Evolutionary conservation across 2,329 filamentous ascomycete genomes (phyloP), one percentile per base, ranked within the genome.

Genomic region (Claviceps sp.): DNA sequence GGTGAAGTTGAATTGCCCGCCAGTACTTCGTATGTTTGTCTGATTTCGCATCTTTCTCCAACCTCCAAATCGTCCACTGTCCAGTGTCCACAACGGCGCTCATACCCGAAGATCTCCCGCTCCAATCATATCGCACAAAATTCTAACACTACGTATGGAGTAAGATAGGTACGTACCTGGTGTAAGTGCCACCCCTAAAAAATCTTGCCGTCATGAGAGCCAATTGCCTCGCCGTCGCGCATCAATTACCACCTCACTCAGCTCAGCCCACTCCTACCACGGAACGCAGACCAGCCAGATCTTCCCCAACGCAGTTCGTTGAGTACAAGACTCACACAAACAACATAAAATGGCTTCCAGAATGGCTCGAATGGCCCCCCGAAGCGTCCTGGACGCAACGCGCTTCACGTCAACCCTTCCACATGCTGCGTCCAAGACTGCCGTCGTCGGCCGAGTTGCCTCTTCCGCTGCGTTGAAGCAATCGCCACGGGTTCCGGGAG

Each of bases 321-420:
- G 4, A 13, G 8, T 8, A 20, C 8, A 22, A 22, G 16, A 20
- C 20, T 22, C n/a, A 30, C 16, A 54, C 54, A 60, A 22, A 26
- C 41, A 18, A 14, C 20, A n/a, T 5, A 43, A 16, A 48, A 73
- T 72, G 70, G 66, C 67, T 52, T 67, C 68, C 37, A 65, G 67
- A 59, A 67, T 72, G 45, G 72, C 71, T 57, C 76, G 67, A 59
- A 67, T 72, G 45, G 72, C 71, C 57, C 76, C 84, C 55, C 83
- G 85, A 64, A 86, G 81, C 70, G 82, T 86, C 65, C 80, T 79
- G 61, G 86, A 90, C 66, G 86, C 87, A 59, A 93, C 87, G 61
- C 83, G 86, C 64, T 93, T 73, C 65, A 73, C 70, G 38, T 72
- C 70, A 52, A 72, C 70, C 53, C 70, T 71, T 54, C 70, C 71